Base-by-base conservation (phyloP, 257 asterid genomes). In the Solanum sejunctum region DNA sequence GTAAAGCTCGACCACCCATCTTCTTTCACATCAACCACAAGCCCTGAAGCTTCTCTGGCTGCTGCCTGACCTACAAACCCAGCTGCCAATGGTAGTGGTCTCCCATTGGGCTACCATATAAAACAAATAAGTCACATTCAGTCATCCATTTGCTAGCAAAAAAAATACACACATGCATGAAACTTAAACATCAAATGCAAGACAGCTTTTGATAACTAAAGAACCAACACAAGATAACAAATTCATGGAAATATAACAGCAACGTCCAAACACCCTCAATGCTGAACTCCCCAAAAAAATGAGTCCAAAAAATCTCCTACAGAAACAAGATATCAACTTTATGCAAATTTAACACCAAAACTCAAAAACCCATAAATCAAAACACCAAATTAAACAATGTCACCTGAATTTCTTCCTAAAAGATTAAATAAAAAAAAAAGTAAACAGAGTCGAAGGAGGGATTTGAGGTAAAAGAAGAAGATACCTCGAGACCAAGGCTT, bases 401-500 rank as follows among this genome's bases (percentile, higher is more conserved):
- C 21, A 60, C 67, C 67, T 7, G 16, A 60, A n/a, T 20, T 3
- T 20, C n/a, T 10, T 58, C 66, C 28, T 58, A 58, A n/a, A 58
- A 58, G 32, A 36, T 5, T n/a, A n/a, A n/a, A n/a, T 32, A 60
- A 10, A 61, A 60, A 60, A 15, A 60, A 9, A 28, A 28, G 32
- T 60, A 60, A 15, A 60, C 67, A 11, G 36, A 60, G 36, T 15
- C 67, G 36, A 60, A 21, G 70, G 21, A 17, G 5, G n/a, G 8
- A 8, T 7, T 70, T 56, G 57, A 26, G 67, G 18, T 16, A 81
- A 58, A 81, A 8, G 55, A 81, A 58, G 56, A 28, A 70, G 12
- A 52, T 82, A 91, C 93, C 91, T 91, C 91, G 60, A 91, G 91
- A 21, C 93, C 93, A 81, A 91, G 93, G 85, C 93, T 91, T 88